Evolutionary conservation across 129 eudicot genomes (phyloP).

Genomic region (Arctium minus): DNA sequence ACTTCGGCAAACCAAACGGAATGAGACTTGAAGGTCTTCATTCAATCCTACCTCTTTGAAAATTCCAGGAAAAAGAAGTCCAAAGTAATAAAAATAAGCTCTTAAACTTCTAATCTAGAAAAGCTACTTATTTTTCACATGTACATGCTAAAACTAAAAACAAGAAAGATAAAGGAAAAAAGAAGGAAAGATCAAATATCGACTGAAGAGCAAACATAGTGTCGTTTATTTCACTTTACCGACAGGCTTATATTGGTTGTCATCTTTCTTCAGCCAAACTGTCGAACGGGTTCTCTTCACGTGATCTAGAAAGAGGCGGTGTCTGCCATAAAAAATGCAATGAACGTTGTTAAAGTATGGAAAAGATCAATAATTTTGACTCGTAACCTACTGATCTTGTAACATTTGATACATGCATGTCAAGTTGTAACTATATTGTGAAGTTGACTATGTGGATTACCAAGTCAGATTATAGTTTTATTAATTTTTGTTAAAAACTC

Average conservation of each 20-base stretch:
- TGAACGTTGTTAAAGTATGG: not conserved
- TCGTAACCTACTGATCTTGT: not conserved
- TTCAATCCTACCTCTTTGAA: constrained; percentile 2
- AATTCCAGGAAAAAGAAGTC: not conserved
- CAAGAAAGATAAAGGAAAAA: not conserved
- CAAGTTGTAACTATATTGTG: not conserved
- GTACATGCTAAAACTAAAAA: constrained; percentile 21
- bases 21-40: not conserved
- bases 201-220: not conserved
- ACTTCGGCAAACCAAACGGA: not conserved
- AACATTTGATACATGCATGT: not conserved
- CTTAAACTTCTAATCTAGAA: not conserved
- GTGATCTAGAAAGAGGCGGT: constrained; percentile 51
- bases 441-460: not conserved
- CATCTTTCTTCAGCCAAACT: constrained; percentile 51
- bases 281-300: constrained; percentile 67
- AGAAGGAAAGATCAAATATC: not conserved
- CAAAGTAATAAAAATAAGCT: constrained; percentile 20
- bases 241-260: constrained; percentile 38
- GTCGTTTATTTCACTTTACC: constrained; percentile 29
- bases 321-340: constrained; percentile 37
- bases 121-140: constrained; percentile 7
- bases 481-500: no score
- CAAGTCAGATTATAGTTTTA: not conserved
- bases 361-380: not conserved